phyloP scores from a whole-genome alignment of 768 basidiomycete genomes.

The Baorangia bicolor region DNA sequence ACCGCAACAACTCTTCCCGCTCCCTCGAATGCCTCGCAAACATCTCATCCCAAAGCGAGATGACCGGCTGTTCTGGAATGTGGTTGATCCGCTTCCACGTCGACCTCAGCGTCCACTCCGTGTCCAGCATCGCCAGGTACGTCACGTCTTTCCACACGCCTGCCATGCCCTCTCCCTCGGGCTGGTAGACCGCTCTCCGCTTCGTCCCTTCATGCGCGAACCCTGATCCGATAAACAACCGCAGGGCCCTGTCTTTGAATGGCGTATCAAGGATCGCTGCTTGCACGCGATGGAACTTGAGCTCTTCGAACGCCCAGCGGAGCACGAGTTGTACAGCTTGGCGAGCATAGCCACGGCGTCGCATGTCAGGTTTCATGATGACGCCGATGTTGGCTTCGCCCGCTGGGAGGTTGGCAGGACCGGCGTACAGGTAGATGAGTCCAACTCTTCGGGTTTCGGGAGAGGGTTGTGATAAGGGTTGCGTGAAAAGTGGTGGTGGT shows the following conservation, averaged over 20 bases:
- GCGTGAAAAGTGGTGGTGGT: background rate
- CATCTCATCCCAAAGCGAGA: conserved; percentile 61
- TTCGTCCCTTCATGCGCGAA: conserved; percentile 65
- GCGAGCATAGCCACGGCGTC: conserved; percentile 43
- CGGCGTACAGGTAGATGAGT: conserved; percentile 28
- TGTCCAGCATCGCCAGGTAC: conserved; percentile 58
- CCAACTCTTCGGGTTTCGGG: conserved; percentile 4
- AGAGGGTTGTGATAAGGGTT: background rate
- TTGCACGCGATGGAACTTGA: conserved; percentile 36
- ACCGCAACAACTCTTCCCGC: conserved; percentile 51
- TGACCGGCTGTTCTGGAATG: conserved; percentile 25
- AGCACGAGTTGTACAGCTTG: conserved; percentile 47
- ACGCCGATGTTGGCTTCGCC: conserved; percentile 61
- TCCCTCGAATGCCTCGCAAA: conserved; percentile 57
- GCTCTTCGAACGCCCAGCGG: conserved; percentile 42
- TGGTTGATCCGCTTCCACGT: conserved; percentile 16
- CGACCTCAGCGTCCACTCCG: conserved; percentile 50
- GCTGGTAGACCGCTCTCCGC: conserved; percentile 51
- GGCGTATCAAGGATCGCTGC: conserved; percentile 46
- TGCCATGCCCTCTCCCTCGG: conserved; percentile 35
- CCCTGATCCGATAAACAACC: conserved; percentile 48
- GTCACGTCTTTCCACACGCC: conserved; percentile 58
- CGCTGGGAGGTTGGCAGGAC: conserved; percentile 17
- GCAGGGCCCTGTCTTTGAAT: conserved; percentile 42
- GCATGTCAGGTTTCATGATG: conserved; percentile 39